These are phyloP conservation scores for Chenopodium suecicum DNA, from an alignment of 148 eudicot species.

Conservation along the genomic window DNA sequence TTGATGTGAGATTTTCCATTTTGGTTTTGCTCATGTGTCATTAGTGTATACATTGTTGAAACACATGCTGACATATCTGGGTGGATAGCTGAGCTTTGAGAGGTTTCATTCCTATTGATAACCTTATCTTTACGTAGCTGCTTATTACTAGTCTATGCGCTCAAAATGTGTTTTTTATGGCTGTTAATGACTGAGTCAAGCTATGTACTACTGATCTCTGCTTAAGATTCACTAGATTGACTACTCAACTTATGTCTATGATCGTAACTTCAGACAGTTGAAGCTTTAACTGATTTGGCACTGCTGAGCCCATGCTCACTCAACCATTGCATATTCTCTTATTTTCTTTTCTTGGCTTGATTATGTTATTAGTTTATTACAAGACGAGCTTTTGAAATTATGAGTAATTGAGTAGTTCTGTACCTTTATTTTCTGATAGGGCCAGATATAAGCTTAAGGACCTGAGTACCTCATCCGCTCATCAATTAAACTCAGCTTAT, in stretches of 20 bases:
- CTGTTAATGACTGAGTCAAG: not conserved
- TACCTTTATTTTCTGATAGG: not conserved
- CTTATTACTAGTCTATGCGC: not conserved
- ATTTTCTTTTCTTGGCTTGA: not conserved
- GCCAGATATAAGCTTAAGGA: not conserved
- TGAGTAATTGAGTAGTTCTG: not conserved
- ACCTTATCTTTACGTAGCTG: not conserved
- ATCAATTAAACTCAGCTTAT: not conserved
- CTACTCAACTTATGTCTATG: not conserved
- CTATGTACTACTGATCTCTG: not conserved
- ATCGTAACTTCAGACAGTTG: not conserved
- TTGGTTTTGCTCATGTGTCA: not conserved
- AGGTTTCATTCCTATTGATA: not conserved
- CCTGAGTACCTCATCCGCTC: not conserved
- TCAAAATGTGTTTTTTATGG: not conserved
- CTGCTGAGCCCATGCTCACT: not conserved
- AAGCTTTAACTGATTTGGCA: not conserved
- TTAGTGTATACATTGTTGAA: not conserved
- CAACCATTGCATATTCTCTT: not conserved
- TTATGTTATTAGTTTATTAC: not conserved
- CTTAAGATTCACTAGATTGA: not conserved
- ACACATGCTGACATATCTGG: not conserved
- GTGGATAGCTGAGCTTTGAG: slow-evolving; percentile 4
- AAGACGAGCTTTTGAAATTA: not conserved
- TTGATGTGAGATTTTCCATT: not conserved